A percentile compares a stretch with the other conserved stretches of the same genome.
Conservation (phyloP, 1,139 yeast species). For the Debaryomyces nepalensis region DNA sequence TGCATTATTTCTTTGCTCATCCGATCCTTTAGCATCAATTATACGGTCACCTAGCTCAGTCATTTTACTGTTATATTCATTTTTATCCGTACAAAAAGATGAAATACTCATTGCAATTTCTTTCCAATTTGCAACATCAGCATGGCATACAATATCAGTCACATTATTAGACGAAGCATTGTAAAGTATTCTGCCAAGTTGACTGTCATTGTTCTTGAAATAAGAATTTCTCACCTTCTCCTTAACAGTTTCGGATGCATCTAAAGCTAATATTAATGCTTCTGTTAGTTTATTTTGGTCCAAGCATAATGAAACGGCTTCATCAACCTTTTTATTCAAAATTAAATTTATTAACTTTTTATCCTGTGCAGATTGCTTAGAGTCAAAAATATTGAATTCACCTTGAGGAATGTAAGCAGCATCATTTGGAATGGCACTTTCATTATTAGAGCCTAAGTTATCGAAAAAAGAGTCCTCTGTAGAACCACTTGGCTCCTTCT, state of each 20-base stretch:
- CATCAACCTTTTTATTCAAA: conserved; percentile 63
- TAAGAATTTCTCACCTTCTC: conserved; percentile 73
- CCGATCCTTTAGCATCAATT: conserved; percentile 34
- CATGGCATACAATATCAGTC: conserved; percentile 76
- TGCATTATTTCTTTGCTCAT: conserved; percentile 67
- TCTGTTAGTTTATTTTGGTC: conserved; percentile 68
- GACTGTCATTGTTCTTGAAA: conserved; percentile 61
- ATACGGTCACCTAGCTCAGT: conserved; percentile 73
- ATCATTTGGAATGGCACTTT: conserved; percentile 23
- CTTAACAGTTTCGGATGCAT: conserved; percentile 66
- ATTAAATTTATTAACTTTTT: conserved; percentile 59
- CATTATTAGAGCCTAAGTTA: conserved; percentile 38
- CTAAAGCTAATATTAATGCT: conserved; percentile 81
- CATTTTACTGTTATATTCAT: conserved; percentile 58
- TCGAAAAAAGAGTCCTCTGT: conserved; percentile 55
- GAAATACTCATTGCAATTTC: conserved; percentile 74
- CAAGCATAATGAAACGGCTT: conserved; percentile 73
- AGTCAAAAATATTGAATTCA: conserved; percentile 40
- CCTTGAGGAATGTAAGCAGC: conserved; percentile 48
- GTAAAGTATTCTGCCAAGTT: conserved; percentile 75
- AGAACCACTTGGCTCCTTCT: conserved; percentile 29
- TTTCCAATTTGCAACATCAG: conserved; percentile 82
- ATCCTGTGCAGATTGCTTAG: conserved; percentile 30
- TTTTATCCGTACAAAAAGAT: conserved; percentile 54
- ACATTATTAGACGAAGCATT: conserved; percentile 64